These are phyloP conservation scores for Yamadazyma conglobata DNA, from an alignment of 1,139 yeast genomes.

Conservation along the genomic window DNA sequence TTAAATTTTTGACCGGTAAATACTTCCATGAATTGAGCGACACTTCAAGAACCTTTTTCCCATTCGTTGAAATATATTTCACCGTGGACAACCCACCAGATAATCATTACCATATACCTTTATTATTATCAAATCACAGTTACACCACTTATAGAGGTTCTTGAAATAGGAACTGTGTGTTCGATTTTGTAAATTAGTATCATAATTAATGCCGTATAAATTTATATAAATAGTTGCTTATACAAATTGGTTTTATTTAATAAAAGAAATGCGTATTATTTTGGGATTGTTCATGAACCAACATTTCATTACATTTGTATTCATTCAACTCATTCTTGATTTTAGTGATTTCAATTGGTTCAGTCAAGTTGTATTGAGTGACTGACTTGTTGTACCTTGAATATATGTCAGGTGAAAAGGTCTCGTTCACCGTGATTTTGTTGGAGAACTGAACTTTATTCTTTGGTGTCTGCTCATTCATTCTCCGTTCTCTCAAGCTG, in stretches of 20 bases:
- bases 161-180: no score
- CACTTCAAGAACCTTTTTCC: slow-evolving; percentile 60
- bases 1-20: slow-evolving; percentile 69
- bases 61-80: slow-evolving; percentile 76
- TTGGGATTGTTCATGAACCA: slow-evolving; percentile 51
- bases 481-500: slow-evolving; percentile 24
- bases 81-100: slow-evolving; percentile 64
- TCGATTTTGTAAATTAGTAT: no score
- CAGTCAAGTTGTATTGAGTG: slow-evolving; percentile 48
- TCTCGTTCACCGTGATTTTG: slow-evolving; percentile 42
- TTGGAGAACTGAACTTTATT: slow-evolving; percentile 40
- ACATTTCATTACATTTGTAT: slow-evolving; percentile 53
- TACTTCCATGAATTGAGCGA: slow-evolving; percentile 46
- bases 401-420: slow-evolving; percentile 47
- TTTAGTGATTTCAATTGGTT: slow-evolving; percentile 41
- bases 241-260: slow-evolving; percentile 14
- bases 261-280: slow-evolving; percentile 52
- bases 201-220: neutral
- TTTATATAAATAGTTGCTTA: slow-evolving; percentile 1
- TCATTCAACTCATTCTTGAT: slow-evolving; percentile 50
- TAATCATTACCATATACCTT: slow-evolving; percentile 82
- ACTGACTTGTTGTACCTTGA: slow-evolving; percentile 51
- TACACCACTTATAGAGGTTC: slow-evolving; percentile 89
- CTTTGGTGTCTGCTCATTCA: slow-evolving; percentile 13
- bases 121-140: slow-evolving; percentile 75